phyloP scores from a whole-genome alignment of 208 protist genomes.

The Lotmaria passim region DNA sequence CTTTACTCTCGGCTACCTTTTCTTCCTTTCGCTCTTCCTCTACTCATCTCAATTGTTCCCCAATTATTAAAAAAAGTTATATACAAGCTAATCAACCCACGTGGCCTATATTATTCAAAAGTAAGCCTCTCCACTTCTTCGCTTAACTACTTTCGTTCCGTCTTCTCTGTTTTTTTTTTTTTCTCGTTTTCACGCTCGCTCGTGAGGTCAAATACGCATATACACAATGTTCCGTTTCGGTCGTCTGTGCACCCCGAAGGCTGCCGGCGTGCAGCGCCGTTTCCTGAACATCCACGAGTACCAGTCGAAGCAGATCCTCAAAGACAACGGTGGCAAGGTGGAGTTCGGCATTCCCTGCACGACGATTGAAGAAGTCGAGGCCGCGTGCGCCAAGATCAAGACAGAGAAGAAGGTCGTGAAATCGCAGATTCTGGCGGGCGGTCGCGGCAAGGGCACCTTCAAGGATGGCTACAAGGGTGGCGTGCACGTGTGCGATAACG shows the following conservation, averaged over 20 bases:
- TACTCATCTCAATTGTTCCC: background rate
- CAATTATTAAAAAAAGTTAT: background rate
- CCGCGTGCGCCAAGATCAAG: conserved; percentile 88
- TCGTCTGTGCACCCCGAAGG: conserved; percentile 64
- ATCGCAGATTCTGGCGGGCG: conserved; percentile 99
- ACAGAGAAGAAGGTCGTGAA: conserved; percentile 97
- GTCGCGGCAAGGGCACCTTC: conserved; percentile 98
- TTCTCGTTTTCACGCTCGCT: conserved; percentile 17
- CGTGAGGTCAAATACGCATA: background rate
- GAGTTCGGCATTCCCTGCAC: conserved; percentile 91
- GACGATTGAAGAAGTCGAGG: conserved; percentile 90
- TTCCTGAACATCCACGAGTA: conserved; percentile 94
- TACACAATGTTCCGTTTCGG: conserved; percentile 74
- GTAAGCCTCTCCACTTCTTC: background rate
- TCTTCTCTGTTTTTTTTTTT: conserved; percentile 5
- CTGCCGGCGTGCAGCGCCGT: conserved; percentile 72
- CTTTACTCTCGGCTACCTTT: too few species aligned
- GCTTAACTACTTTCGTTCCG: too few species aligned
- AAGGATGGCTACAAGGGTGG: conserved; percentile 96
- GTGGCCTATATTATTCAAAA: conserved; percentile 10
- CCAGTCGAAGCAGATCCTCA: conserved; percentile 92
- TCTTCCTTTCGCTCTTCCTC: too few species aligned
- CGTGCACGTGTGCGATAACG: conserved; percentile 88
- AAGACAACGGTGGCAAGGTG: conserved; percentile 88
- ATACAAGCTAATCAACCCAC: conserved; percentile 4